Conservation (phyloP, 305 asterid genomes). For the Solanum hybrid region DNA sequence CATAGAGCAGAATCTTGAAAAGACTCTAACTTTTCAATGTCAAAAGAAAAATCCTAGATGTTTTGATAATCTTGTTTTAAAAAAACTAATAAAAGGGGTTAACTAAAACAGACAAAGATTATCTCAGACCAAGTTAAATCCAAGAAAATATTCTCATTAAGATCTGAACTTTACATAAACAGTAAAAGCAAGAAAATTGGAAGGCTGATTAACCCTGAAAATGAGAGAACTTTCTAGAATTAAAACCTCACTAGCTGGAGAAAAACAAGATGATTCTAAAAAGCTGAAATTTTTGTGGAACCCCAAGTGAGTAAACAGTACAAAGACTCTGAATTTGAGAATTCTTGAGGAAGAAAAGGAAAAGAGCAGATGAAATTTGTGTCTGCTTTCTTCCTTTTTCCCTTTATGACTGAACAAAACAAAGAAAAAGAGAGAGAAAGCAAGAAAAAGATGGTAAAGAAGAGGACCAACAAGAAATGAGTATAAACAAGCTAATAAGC, state of each 20-base stretch:
- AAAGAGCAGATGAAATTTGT: neutral
- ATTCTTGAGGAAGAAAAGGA: constrained; percentile 15
- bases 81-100: neutral
- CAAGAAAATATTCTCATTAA: constrained; percentile 19
- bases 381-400: constrained; percentile 25
- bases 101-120: constrained; percentile 4
- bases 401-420: constrained; percentile 24
- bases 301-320: constrained; percentile 21
- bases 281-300: constrained; percentile 31
- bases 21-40: constrained; percentile 29
- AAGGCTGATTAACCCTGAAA: neutral
- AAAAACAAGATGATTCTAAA: constrained; percentile 23
- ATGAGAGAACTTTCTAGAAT: neutral
- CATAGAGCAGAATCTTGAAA: constrained; percentile 57
- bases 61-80: constrained; percentile 4
- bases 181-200: neutral
- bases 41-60: constrained; percentile 22
- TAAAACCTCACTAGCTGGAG: neutral
- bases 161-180: constrained; percentile 35
- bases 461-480: constrained; percentile 21
- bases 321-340: constrained; percentile 26
- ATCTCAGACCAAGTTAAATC: constrained; percentile 10
- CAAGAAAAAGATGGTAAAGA: constrained; percentile 16
- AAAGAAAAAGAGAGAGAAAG: constrained; percentile 18
- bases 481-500: neutral